These are phyloP conservation scores for Skeletonema costatum DNA, from an alignment of 108 stramenopile genomes.

Conservation along the genomic window DNA sequence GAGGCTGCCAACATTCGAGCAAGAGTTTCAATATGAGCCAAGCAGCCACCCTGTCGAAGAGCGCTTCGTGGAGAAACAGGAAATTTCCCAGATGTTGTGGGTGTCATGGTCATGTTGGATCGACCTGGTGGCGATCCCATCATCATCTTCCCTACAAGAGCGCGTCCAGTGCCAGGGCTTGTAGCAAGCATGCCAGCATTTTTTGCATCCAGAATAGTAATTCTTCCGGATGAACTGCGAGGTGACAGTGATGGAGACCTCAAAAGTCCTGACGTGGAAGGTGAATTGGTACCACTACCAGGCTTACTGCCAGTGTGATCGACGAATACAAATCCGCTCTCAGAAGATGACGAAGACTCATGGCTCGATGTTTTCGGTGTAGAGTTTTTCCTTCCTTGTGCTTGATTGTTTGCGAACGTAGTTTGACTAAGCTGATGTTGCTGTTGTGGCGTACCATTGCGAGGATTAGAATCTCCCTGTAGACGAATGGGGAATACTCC, in stretches of 20 bases:
- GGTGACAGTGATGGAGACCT: conserved; percentile 25
- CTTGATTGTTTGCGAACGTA: not conserved
- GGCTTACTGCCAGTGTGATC: conserved; percentile 55
- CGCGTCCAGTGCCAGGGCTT: conserved; percentile 87
- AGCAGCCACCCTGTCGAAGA: conserved; percentile 43
- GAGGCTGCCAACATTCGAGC: conserved; percentile 80
- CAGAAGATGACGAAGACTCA: conserved; percentile 53
- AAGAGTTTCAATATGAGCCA: conserved; percentile 65
- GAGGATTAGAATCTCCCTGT: not conserved
- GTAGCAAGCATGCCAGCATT: conserved; percentile 83
- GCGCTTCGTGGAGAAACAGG: conserved; percentile 37
- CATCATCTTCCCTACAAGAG: conserved; percentile 73
- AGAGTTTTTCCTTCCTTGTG: conserved; percentile 15
- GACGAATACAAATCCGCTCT: conserved; percentile 81
- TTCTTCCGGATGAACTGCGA: conserved; percentile 25
- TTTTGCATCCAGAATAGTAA: conserved; percentile 47
- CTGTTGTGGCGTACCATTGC: not conserved
- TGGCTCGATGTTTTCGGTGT: conserved; percentile 23
- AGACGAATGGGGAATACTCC: not conserved
- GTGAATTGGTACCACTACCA: conserved; percentile 32
- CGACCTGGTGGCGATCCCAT: conserved; percentile 39
- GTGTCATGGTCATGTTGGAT: conserved; percentile 11
- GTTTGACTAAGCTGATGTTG: not conserved
- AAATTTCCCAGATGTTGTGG: conserved; percentile 14
- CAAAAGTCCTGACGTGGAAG: conserved; percentile 11